Evolutionary conservation across 2,329 filamentous ascomycete genomes (phyloP).

Genomic region (Colletotrichum tropicale): DNA sequence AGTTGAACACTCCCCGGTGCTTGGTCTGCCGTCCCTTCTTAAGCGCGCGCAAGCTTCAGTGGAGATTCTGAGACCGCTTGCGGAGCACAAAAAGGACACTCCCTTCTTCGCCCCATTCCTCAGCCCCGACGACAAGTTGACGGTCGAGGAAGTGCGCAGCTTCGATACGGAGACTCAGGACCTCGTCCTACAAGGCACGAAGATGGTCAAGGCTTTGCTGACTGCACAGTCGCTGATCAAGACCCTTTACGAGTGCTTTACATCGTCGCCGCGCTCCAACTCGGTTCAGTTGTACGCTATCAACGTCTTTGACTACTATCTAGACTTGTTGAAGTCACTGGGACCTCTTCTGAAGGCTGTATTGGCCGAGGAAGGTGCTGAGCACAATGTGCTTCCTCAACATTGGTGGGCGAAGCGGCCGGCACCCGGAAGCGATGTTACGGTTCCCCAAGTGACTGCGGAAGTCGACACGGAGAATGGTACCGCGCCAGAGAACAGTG

Average conservation of each 20-base stretch:
- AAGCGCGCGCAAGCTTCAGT: slow-evolving; percentile 74
- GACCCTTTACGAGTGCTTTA: slow-evolving; percentile 76
- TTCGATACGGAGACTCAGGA: slow-evolving; percentile 39
- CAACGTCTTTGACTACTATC: slow-evolving; percentile 86
- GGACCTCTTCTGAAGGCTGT: slow-evolving; percentile 80
- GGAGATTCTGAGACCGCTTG: slow-evolving; percentile 70
- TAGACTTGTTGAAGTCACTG: slow-evolving; percentile 73
- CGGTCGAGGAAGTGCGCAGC: slow-evolving; percentile 35
- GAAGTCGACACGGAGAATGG: slow-evolving; percentile 32
- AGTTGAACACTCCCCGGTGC: slow-evolving; percentile 79
- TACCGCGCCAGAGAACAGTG: slow-evolving; percentile 36
- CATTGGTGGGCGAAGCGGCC: slow-evolving; percentile 53
- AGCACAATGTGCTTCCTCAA: slow-evolving; percentile 76
- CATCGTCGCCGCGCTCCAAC: slow-evolving; percentile 68
- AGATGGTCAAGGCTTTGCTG: slow-evolving; percentile 78
- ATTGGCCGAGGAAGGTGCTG: slow-evolving; percentile 81
- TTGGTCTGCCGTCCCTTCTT: slow-evolving; percentile 82
- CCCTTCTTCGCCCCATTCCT: slow-evolving; percentile 78
- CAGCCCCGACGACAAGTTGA: slow-evolving; percentile 38
- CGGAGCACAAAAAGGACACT: slow-evolving; percentile 51
- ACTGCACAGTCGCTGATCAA: slow-evolving; percentile 78
- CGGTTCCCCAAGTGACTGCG: slow-evolving; percentile 3
- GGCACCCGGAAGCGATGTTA: slow-evolving; percentile 10
- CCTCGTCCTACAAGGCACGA: slow-evolving; percentile 70
- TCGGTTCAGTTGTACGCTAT: slow-evolving; percentile 72